Percentiles rank a stretch among this genome's conserved stretches.
Evolutionary conservation across 2,329 filamentous ascomycete genomes (phyloP).

Genomic region (Xylaria sp.): DNA sequence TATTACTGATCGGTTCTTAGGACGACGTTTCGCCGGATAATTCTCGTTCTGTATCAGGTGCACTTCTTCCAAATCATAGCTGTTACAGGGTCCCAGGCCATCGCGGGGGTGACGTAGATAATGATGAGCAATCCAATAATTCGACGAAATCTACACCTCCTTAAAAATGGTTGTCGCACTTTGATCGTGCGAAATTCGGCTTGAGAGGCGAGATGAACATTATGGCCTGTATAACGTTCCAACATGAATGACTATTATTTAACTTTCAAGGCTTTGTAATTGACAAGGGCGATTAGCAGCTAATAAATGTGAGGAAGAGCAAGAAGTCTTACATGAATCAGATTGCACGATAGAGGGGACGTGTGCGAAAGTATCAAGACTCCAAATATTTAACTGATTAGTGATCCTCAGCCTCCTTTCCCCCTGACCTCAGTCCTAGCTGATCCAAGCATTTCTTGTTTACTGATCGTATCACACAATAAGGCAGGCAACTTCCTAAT

Average conservation of each 20-base stretch:
- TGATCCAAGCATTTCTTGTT: slow-evolving; percentile 1
- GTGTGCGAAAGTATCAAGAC: not conserved
- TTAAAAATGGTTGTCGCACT: too few relatives aligned
- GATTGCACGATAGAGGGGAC: not conserved
- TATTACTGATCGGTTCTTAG: too few relatives aligned
- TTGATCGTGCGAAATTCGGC: too few relatives aligned
- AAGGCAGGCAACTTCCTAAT: not conserved
- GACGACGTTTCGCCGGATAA: too few relatives aligned
- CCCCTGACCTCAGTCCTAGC: not conserved
- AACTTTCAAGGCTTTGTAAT: not conserved
- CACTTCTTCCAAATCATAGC: too few relatives aligned
- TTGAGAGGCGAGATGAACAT: not conserved
- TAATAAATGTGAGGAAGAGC: not conserved
- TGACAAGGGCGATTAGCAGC: not conserved
- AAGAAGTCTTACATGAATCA: not conserved
- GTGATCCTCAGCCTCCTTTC: not conserved
- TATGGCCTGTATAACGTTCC: not conserved
- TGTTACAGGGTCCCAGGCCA: too few relatives aligned
- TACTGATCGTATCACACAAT: slow-evolving; percentile 6
- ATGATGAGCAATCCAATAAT: too few relatives aligned
- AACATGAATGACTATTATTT: not conserved
- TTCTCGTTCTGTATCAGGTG: too few relatives aligned
- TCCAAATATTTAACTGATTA: not conserved
- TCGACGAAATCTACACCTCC: too few relatives aligned
- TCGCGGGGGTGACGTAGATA: too few relatives aligned